Base-by-base conservation (phyloP, 2,329 filamentous ascomycete species). In the Fusarium sp. region DNA sequence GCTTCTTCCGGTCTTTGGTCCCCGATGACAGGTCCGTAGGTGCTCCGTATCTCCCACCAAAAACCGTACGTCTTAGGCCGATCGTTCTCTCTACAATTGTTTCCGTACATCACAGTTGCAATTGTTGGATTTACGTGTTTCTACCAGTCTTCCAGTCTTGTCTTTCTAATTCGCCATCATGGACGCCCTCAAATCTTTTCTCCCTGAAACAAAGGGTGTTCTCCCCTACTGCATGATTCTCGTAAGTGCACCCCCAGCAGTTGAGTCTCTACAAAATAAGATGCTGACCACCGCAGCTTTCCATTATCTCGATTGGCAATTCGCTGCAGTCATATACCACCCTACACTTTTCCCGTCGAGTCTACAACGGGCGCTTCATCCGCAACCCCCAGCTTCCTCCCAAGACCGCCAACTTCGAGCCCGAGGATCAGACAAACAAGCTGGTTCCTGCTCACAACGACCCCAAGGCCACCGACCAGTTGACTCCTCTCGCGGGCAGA, bases 301-400 rank as follows among this genome's bases (percentile, higher is more conserved):
- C 93, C 56, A 76, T 94, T 56, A 86, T 96, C 57, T 93, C 95
- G 28, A 84, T 96, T 60, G 90, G 88, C 74, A 99, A 99, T 83
- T 91, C 89, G 34, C 77, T 96, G 45, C 94, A 97, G 83, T 89
- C 92, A 76, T 96, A 97, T 80, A 74, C 83, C 34, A 96, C 93
- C 19, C 85, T 94, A 5, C 85, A 89, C 77, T 96, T 92, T 81
- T 94, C 94, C 9, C 88, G 90, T n/a, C 91, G 93, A 77, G 88
- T 98, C 75, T 99, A 98, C 83, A 88, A 90, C 71, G 89, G 89
- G 62, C 81, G 81, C 66, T 88, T 88, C 72, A 79, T 88, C 20
- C 78, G 81, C 52, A 87, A 87, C 80, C 60, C 78, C 38, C 75
- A 78, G 30, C 77, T 86, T 12, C 78, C 78, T 11, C 73, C 79